These are phyloP conservation scores for Poronia punctata DNA, from an alignment of 495 filamentous ascomycete genomes.

Conservation along the genomic window DNA sequence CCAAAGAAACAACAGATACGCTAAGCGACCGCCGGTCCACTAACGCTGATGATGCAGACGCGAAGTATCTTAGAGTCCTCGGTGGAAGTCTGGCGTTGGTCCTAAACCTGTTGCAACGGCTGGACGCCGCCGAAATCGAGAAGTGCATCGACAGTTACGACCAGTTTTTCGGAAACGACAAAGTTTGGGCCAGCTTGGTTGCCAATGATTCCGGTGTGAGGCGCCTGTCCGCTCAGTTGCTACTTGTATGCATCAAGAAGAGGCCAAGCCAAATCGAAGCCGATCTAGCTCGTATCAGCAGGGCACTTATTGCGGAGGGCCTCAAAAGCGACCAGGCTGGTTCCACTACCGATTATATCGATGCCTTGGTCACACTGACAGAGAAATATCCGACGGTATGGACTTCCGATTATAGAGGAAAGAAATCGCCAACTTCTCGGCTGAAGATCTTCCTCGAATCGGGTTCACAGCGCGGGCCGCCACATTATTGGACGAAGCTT, in stretches of 20 bases:
- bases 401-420: constrained; percentile 59
- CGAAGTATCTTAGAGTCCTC: constrained; percentile 76
- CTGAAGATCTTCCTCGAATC: constrained; percentile 69
- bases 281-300: constrained; percentile 56
- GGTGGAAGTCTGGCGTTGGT: constrained; percentile 56
- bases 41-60: constrained; percentile 73
- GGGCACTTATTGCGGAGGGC: constrained; percentile 59
- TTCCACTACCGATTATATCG: constrained; percentile 63
- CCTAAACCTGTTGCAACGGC: constrained; percentile 43
- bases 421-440: constrained; percentile 56
- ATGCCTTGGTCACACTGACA: constrained; percentile 57
- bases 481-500: constrained; percentile 65
- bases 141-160: constrained; percentile 44
- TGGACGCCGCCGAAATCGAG: constrained; percentile 42
- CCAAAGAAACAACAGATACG: constrained; percentile 70
- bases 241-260: constrained; percentile 52
- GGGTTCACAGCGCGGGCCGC: constrained; percentile 68
- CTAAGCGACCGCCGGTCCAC: constrained; percentile 83
- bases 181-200: constrained; percentile 69
- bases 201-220: constrained; percentile 66
- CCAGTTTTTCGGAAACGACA: constrained; percentile 51
- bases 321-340: constrained; percentile 61
- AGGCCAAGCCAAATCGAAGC: constrained; percentile 41
- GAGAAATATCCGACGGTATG: constrained; percentile 59
- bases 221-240: constrained; percentile 58